These are phyloP conservation scores for Colletotrichum sp. DNA, from an alignment of 2,329 filamentous ascomycete species.

Conservation along the genomic window DNA sequence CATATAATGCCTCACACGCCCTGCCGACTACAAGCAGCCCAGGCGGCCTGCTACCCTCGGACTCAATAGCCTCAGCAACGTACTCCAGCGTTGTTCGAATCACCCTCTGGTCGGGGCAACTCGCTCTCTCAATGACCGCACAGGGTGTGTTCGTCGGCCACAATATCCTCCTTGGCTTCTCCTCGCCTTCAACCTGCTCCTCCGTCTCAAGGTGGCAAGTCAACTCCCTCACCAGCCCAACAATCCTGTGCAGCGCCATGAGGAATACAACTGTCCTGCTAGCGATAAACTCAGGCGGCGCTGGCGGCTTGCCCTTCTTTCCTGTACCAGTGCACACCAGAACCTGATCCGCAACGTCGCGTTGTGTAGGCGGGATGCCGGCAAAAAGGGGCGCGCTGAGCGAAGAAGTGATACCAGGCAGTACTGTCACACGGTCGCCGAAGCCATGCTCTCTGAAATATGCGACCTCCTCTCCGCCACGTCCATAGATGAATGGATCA, in stretches of 20 bases:
- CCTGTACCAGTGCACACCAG: constrained; percentile 97
- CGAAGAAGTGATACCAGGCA: constrained; percentile 91
- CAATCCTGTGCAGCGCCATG: constrained; percentile 91
- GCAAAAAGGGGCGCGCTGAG: constrained; percentile 89
- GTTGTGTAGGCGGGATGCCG: constrained; percentile 84
- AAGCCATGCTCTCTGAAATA: constrained; percentile 81
- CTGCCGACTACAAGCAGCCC: constrained; percentile 85
- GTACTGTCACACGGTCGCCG: constrained; percentile 66
- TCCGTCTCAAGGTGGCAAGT: constrained; percentile 48
- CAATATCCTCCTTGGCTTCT: constrained; percentile 36
- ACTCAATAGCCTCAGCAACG: constrained; percentile 83
- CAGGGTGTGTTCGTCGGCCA: constrained; percentile 86
- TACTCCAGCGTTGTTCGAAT: constrained; percentile 84
- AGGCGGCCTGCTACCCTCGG: constrained; percentile 87
- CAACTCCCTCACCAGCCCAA: constrained; percentile 74
- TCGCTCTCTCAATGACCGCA: constrained; percentile 91
- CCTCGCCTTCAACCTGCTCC: constrained; percentile 30
- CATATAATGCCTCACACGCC: constrained; percentile 80
- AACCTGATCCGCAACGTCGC: constrained; percentile 89
- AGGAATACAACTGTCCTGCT: constrained; percentile 89
- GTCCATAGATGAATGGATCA: constrained; percentile 94
- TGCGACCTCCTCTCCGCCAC: constrained; percentile 89
- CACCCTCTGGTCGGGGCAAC: constrained; percentile 91
- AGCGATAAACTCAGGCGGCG: constrained; percentile 79
- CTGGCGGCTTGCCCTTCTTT: constrained; percentile 81